Base-by-base conservation (phyloP, 2,329 filamentous ascomycete genomes). In the Xylaria sp. region DNA sequence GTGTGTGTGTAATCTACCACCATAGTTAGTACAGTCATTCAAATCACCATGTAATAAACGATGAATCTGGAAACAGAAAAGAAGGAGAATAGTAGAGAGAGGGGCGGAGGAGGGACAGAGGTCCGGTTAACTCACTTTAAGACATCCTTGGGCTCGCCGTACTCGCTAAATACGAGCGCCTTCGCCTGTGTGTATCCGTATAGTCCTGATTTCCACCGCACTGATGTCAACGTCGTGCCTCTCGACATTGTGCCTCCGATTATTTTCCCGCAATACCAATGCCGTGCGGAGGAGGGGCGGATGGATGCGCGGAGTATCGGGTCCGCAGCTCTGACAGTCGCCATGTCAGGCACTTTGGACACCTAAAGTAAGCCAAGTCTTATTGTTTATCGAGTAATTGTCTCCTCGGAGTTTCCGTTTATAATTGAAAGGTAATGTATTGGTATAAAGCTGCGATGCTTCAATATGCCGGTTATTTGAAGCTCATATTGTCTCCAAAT, bases 181-280 rank as follows among this genome's bases (percentile, higher is more conserved):
- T 94, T 94, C 72, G 92, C 91, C 81, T 95, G 92, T 51, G 92
- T 93, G 82, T 96, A 96, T 76, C 93, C 93, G 78, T 93, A 94
- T 0, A 88, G 87, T 0, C 86, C 88, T 3, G 87, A 89, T 77
- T 87, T 88, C 79, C 79, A 78, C 54, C 87, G 84, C 62, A 81
- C 78, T 20, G 79, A 71, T 6, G 59, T 36, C 49, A 61, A 18
- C 0, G 36, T 43, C 10, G 52, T 72, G 73, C 31, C 15, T 20
- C 33, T 62, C 18, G 55, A 10, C 7, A 25, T 20, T 10, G 56
- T 7, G 5, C 31, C 51, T 13, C 39, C 49, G 18, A 61, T 13
- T 13, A 3, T 41, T 8, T 63, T 52, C 49, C 28, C 68, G 54
- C 23, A 52, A 20, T n/a, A 12, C 46, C 23, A 52, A 25, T n/a